A percentile compares a stretch with the other conserved stretches of the same genome.
Evolutionary conservation across 352 stramenopile species (phyloP).

Genomic region (Phytophthora aleatoria): DNA sequence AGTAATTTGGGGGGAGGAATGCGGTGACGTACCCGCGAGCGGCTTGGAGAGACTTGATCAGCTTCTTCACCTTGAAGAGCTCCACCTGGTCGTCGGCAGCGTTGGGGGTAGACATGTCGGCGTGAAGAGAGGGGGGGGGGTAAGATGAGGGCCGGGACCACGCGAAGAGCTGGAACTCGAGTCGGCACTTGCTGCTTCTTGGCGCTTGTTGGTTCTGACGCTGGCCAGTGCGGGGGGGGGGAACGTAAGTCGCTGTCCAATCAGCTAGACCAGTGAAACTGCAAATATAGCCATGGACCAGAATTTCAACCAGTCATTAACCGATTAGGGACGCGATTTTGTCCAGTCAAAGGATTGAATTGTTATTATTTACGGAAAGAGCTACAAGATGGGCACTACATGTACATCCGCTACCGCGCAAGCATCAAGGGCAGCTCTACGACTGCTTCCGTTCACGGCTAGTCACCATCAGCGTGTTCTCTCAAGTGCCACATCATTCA

Average conservation of each 20-base stretch:
- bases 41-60: constrained; percentile 98
- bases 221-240: neutral
- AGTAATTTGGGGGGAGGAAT: constrained; percentile 3
- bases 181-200: constrained; percentile 9
- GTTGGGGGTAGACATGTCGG: constrained; percentile 37
- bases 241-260: constrained; percentile 26
- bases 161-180: neutral
- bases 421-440: too few species aligned
- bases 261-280: constrained; percentile 17
- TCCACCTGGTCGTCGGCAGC: constrained; percentile 95
- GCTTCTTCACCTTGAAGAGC: constrained; percentile 99
- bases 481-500: too few species aligned
- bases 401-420: too few species aligned
- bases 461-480: too few species aligned
- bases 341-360: neutral
- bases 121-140: neutral
- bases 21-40: constrained; percentile 69
- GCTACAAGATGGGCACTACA: neutral
- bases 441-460: too few species aligned
- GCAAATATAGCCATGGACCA: neutral
- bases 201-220: constrained; percentile 15
- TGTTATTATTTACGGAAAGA: neutral
- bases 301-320: neutral
- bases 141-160: neutral
- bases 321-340: neutral